These are phyloP conservation scores for Chiua virens DNA, from an alignment of 768 basidiomycete genomes.

Conservation along the genomic window DNA sequence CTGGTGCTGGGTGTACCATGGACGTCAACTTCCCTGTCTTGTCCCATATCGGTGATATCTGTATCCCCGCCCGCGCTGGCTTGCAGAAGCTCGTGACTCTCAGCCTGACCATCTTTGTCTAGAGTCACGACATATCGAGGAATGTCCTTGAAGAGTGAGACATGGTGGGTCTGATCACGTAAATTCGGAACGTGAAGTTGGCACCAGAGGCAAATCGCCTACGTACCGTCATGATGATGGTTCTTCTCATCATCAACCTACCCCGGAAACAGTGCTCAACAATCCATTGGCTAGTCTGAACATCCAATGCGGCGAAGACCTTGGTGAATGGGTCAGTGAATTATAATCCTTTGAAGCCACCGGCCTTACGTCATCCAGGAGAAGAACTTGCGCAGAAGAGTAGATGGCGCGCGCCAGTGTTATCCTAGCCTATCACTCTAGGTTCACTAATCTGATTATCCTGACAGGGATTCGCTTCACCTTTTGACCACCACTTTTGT, in stretches of 20 bases:
- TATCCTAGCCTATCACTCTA: slow-evolving; percentile 40
- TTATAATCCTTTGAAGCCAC: not conserved
- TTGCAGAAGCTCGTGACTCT: slow-evolving; percentile 44
- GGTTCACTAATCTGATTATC: too few species aligned
- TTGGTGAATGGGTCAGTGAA: not conserved
- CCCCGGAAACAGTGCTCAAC: slow-evolving; percentile 43
- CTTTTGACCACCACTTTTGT: slow-evolving; percentile 11
- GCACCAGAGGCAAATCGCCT: not conserved
- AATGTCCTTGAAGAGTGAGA: slow-evolving; percentile 25
- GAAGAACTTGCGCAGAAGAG: slow-evolving; percentile 54
- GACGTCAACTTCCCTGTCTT: not conserved
- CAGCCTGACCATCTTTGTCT: slow-evolving; percentile 49
- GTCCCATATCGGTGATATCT: not conserved
- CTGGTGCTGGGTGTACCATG: not conserved
- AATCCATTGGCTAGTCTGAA: slow-evolving; percentile 50
- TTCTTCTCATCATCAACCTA: slow-evolving; percentile 4
- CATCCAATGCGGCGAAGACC: slow-evolving; percentile 58
- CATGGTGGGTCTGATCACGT: slow-evolving; percentile 30
- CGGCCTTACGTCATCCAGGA: slow-evolving; percentile 64
- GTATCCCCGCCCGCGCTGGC: slow-evolving; percentile 8
- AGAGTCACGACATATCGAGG: slow-evolving; percentile 49
- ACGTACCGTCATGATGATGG: slow-evolving; percentile 11
- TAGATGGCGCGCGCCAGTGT: slow-evolving; percentile 60
- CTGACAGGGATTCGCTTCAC: not conserved
- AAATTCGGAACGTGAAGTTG: not conserved